Evolutionary conservation across 2,329 filamentous ascomycete genomes (phyloP), one percentile per base, ranked within the genome.

Genomic region (Trichoderma pleuroti): DNA sequence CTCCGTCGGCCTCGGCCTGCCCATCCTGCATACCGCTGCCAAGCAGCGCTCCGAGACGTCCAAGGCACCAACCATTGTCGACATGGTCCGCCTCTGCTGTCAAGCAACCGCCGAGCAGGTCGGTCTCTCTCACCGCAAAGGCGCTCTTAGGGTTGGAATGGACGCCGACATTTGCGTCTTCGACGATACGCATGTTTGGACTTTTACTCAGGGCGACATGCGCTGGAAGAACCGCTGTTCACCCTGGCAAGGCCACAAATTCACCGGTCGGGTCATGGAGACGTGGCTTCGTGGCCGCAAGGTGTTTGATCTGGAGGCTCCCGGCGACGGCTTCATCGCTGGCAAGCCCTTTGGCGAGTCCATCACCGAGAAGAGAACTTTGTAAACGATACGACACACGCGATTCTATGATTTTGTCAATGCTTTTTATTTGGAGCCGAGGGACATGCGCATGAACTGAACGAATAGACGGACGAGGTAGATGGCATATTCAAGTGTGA

Each of bases 151-250:
- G 65, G 90, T 89, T 0, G 94, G 94, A 0, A 91, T 93, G 80
- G 94, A 98, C 81, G 94, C 91, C 4, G 94, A 98, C 79, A 86
- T 97, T 42, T 94, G 93, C 75, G 90, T 98, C 18, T 98, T 98
- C 78, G 95, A 98, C 78, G 93, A 97, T 73, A 82, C 86, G n/a
- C 90, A 89, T 26, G 86, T 87, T 75, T 99, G 95, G 86, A 86
- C 90, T 28, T 90, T 97, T 66, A 83, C 88, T 71, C 85, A 87
- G 21, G 90, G 87, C 72, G 93, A 93, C 63, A 97, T 99, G 94
- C 87, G 96, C 74, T 99, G 97, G 87, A 91, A 93, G 81, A 97
- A 98, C 81, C 93, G 93, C 77, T 94, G 93, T 84, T 94, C 91
- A 70, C 94, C 94, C 0, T 98, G 97, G 86, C 92, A 97, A 79